phyloP scores from a whole-genome alignment of 345 rosid genomes.

The Bruguiera parviflora region DNA sequence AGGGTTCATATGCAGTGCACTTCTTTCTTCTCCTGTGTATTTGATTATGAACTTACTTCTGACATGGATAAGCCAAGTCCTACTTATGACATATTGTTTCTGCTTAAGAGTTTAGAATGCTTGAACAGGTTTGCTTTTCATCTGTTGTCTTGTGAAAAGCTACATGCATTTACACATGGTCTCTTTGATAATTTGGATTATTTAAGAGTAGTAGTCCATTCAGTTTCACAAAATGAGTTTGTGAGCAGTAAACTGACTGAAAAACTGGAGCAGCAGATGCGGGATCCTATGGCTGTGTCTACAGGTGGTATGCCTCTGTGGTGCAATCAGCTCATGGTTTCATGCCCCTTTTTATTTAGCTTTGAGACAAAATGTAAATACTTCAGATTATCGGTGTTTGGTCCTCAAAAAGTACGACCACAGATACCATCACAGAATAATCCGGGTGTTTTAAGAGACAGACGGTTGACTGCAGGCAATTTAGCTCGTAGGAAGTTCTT shows the following conservation, averaged over 20 bases:
- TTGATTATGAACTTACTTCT: slow-evolving; percentile 49
- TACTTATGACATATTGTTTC: slow-evolving; percentile 55
- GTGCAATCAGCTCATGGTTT: slow-evolving; percentile 76
- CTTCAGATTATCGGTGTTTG: slow-evolving; percentile 77
- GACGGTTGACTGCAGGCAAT: slow-evolving; percentile 41
- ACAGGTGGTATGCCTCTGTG: slow-evolving; percentile 75
- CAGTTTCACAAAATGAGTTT: slow-evolving; percentile 61
- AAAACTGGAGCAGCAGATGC: slow-evolving; percentile 91
- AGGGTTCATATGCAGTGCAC: slow-evolving; percentile 24
- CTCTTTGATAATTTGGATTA: slow-evolving; percentile 55
- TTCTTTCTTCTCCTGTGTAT: slow-evolving; percentile 51
- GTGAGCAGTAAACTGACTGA: slow-evolving; percentile 80
- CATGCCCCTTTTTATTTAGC: slow-evolving; percentile 90
- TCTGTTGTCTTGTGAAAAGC: slow-evolving; percentile 57
- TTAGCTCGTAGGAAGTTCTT: slow-evolving; percentile 66
- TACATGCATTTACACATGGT: slow-evolving; percentile 63
- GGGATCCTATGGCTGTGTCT: slow-evolving; percentile 65
- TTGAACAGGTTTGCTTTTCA: slow-evolving; percentile 65
- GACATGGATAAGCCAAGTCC: slow-evolving; percentile 49
- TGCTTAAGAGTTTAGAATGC: slow-evolving; percentile 75
- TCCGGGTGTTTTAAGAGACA: slow-evolving; percentile 45
- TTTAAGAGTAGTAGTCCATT: slow-evolving; percentile 46
- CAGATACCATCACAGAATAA: slow-evolving; percentile 39
- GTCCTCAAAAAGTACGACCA: slow-evolving; percentile 42
- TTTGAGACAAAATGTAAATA: slow-evolving; percentile 75